Conservation (phyloP, 2,329 filamentous ascomycete species). For the Beauveria brongniartii region DNA sequence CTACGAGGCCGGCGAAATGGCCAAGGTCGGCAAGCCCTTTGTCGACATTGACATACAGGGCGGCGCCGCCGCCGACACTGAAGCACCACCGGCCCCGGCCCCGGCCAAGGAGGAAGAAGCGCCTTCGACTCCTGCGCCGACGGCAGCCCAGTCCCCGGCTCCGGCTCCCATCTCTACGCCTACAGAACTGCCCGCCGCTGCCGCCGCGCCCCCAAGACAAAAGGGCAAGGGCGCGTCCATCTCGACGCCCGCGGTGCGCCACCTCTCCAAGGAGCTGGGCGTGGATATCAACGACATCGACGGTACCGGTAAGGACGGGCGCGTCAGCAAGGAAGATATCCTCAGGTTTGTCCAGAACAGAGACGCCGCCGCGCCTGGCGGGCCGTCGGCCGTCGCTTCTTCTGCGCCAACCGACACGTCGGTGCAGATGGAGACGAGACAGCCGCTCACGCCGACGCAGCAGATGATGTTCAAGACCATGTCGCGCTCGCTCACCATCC, state of each 20-base stretch:
- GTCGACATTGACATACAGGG: conserved; percentile 92
- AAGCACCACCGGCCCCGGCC: conserved; percentile 22
- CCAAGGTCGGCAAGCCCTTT: conserved; percentile 86
- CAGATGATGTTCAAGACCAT: conserved; percentile 95
- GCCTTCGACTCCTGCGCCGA: conserved; percentile 6
- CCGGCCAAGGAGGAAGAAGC: conserved; percentile 21
- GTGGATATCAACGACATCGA: conserved; percentile 70
- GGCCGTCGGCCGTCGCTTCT: conserved; percentile 18
- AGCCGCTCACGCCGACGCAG: conserved; percentile 70
- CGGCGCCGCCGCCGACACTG: conserved; percentile 49
- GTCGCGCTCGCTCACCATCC: conserved; percentile 84
- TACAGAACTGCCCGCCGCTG: neutral
- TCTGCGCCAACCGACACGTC: conserved; percentile 24
- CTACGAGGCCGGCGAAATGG: conserved; percentile 94
- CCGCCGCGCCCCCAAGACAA: conserved; percentile 17
- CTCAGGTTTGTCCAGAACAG: conserved; percentile 56
- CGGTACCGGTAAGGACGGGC: conserved; percentile 83
- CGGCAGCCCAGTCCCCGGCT: conserved; percentile 8
- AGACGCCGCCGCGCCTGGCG: conserved; percentile 27
- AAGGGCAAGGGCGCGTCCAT: conserved; percentile 63
- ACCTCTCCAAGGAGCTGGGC: conserved; percentile 71
- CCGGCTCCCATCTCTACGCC: neutral
- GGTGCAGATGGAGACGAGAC: conserved; percentile 58
- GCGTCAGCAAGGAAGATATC: conserved; percentile 90
- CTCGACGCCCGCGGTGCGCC: conserved; percentile 86